These are phyloP conservation scores for Penicillium sp. DNA, from an alignment of 2,329 filamentous ascomycete species.

Conservation along the genomic window DNA sequence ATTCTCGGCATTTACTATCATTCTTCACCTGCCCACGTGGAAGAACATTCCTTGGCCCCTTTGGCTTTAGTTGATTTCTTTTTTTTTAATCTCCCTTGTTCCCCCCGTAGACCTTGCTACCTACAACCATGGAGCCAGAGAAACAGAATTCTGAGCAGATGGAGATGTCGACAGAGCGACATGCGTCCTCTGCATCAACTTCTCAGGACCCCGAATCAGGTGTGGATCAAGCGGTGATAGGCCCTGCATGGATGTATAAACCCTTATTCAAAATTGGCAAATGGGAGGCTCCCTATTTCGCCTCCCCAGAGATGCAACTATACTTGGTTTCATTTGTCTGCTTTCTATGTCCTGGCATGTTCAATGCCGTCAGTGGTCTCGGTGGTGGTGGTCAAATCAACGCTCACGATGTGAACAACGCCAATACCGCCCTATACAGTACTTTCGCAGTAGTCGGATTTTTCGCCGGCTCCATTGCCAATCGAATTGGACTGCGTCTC, in stretches of 20 bases:
- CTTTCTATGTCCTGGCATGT: slow-evolving; percentile 72
- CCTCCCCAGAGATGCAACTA: slow-evolving; percentile 70
- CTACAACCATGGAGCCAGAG: slow-evolving; percentile 14
- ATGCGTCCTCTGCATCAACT: slow-evolving; percentile 30
- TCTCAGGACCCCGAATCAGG: slow-evolving; percentile 26
- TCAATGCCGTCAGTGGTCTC: slow-evolving; percentile 65
- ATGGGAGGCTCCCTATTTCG: slow-evolving; percentile 63
- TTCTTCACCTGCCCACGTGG: slow-evolving; percentile 9
- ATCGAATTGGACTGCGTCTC: slow-evolving; percentile 45
- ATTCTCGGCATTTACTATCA: background rate
- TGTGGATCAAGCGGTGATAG: slow-evolving; percentile 25
- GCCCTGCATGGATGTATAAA: slow-evolving; percentile 65
- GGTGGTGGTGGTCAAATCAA: slow-evolving; percentile 64
- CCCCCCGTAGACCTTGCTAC: slow-evolving; percentile 2
- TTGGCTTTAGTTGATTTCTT: slow-evolving; percentile 7
- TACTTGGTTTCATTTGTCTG: slow-evolving; percentile 69
- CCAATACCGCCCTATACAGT: slow-evolving; percentile 69
- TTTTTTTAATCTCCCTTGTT: background rate
- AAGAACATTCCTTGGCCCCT: slow-evolving; percentile 5
- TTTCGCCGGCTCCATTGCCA: slow-evolving; percentile 56
- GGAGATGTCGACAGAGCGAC: slow-evolving; percentile 14
- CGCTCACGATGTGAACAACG: slow-evolving; percentile 60
- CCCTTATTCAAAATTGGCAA: slow-evolving; percentile 53
- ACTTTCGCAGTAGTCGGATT: slow-evolving; percentile 67
- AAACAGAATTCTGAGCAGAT: slow-evolving; percentile 13